These are phyloP conservation scores for Rosa persica DNA, from an alignment of 306 rosid genomes.

Conservation along the genomic window DNA sequence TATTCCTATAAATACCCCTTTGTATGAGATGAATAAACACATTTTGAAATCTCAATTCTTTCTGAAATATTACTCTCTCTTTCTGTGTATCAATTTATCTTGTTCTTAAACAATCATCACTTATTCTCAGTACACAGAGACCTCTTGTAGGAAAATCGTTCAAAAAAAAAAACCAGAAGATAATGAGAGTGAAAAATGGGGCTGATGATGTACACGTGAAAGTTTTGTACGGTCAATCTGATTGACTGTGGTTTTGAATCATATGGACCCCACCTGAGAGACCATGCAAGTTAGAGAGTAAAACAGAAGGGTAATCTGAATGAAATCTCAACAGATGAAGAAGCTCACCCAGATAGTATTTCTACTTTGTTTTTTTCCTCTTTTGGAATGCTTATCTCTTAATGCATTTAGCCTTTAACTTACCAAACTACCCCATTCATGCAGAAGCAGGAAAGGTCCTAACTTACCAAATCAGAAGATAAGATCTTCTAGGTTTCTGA, in stretches of 20 bases:
- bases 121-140: slow-evolving; percentile 31
- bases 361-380: slow-evolving; percentile 8
- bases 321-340: slow-evolving; percentile 15
- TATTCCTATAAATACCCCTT: too few relatives aligned
- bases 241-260: slow-evolving; percentile 41
- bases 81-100: too few relatives aligned
- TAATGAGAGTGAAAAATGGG: slow-evolving; percentile 21
- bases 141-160: slow-evolving; percentile 26
- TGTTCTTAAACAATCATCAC: too few relatives aligned
- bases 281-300: slow-evolving; percentile 29
- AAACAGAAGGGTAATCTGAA: slow-evolving; percentile 22
- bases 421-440: slow-evolving; percentile 1
- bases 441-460: background rate
- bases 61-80: too few relatives aligned
- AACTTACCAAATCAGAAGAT: background rate
- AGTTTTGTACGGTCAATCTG: slow-evolving; percentile 29
- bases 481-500: background rate
- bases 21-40: too few relatives aligned
- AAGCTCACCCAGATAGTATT: slow-evolving; percentile 14
- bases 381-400: slow-evolving; percentile 8
- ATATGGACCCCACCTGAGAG: slow-evolving; percentile 38
- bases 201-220: slow-evolving; percentile 45
- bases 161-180: background rate
- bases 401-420: background rate
- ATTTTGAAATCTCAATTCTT: too few relatives aligned